These are phyloP conservation scores for Saitozyma podzolica DNA, from an alignment of 768 basidiomycete species.

Conservation along the genomic window DNA sequence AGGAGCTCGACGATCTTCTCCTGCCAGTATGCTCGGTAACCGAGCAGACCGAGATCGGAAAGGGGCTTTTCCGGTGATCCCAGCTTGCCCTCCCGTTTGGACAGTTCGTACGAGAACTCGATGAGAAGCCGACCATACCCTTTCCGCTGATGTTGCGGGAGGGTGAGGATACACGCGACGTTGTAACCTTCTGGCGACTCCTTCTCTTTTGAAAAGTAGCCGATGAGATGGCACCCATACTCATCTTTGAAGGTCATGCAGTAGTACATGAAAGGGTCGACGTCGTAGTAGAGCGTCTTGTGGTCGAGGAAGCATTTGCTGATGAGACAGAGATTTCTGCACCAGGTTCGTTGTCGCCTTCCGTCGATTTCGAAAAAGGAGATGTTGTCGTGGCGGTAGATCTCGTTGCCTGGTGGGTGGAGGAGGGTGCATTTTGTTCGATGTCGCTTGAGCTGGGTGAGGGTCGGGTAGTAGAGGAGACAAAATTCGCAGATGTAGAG, in stretches of 20 bases:
- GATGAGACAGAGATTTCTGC: constrained; percentile 90
- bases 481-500: constrained; percentile 99
- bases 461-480: constrained; percentile 84
- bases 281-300: constrained; percentile 99
- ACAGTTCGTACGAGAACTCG: constrained; percentile 96
- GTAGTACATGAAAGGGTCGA: constrained; percentile 99
- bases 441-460: constrained; percentile 87
- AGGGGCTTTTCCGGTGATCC: constrained; percentile 98
- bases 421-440: constrained; percentile 84
- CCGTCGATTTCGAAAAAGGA: constrained; percentile 99
- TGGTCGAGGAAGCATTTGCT: constrained; percentile 99
- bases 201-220: constrained; percentile 99
- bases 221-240: constrained; percentile 87
- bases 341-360: constrained; percentile 91
- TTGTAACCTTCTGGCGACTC: constrained; percentile 98
- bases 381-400: constrained; percentile 94
- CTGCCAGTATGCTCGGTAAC: constrained; percentile 96
- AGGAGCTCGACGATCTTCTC: constrained; percentile 92
- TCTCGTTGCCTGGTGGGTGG: constrained; percentile 98
- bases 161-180: constrained; percentile 96
- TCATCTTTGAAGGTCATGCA: constrained; percentile 94
- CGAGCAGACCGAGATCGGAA: constrained; percentile 84
- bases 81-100: constrained; percentile 91
- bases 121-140: constrained; percentile 94
- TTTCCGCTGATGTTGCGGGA: constrained; percentile 95